Base-by-base conservation (phyloP, 148 eudicot species). In the Bassia scoparia region DNA sequence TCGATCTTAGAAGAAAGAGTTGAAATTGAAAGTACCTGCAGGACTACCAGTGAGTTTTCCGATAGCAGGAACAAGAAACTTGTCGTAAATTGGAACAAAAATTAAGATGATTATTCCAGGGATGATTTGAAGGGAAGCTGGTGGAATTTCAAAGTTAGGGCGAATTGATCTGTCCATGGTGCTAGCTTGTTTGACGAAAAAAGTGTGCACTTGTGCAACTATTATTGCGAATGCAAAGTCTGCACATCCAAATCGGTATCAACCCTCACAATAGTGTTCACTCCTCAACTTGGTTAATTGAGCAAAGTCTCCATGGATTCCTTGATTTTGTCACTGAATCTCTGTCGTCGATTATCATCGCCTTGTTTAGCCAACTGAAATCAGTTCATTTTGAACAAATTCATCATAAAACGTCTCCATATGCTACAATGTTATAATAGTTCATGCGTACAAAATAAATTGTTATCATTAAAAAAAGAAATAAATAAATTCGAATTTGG, bases 121-220 rank as follows among this genome's bases (percentile, higher is more conserved):
- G 73, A 80, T 31, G 44, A 84, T 89, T 72, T 85, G 87, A 16
- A 90, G 75, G 12, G 92, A 83, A 0, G 96, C 90, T 0, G 96
- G 77, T 29, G 92, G 87, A 70, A 90, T 18, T 73, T 71, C 73
- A 72, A 86, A 81, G 41, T 69, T 65, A 27, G 70, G 55, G 16
- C 87, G 84, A 4, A 86, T 58, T 34, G 82, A 77, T 10, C 89
- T 76, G 61, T 75, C 37, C 83, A 90, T 75, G 16, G 96, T 90
- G 82, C 80, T 79, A 37, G 82, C 90, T 88, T 90, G 96, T 60
- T 90, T 90, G 76, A 86, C 83, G 81, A 90, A 90, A 82, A 80
- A 90, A 8, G 96, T 90, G 61, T 84, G 83, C 6, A 76, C 86
- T 79, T 90, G 96, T 17, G 92, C 83, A 2, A 80, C 83, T 10